Conservation (phyloP, 2,329 filamentous ascomycete genomes). For the Phoma sp. region DNA sequence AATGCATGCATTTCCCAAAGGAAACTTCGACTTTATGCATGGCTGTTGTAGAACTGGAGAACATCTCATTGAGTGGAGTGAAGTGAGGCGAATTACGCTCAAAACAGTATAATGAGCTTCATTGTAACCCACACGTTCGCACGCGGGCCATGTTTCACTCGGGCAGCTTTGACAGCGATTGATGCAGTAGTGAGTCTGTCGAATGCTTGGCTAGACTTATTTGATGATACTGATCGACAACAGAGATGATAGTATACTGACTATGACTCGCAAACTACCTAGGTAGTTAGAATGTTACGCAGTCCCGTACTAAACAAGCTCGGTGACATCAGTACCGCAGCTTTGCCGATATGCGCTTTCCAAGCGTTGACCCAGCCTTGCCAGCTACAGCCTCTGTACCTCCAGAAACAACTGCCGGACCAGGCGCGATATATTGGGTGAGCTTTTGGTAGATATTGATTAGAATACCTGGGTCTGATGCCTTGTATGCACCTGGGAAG, state of each 20-base stretch:
- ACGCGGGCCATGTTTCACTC: constrained; percentile 1
- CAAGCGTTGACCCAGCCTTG: constrained; percentile 31
- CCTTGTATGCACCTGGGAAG: constrained; percentile 65
- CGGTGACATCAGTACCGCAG: constrained; percentile 1
- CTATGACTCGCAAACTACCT: not conserved
- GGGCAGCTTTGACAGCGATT: constrained; percentile 7
- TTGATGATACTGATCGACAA: not conserved
- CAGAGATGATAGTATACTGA: not conserved
- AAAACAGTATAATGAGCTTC: constrained; percentile 1
- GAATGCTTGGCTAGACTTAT: constrained; percentile 1
- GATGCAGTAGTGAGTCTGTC: constrained; percentile 9
- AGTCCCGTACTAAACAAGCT: not conserved
- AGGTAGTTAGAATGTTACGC: not conserved
- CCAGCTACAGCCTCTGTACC: constrained; percentile 40
- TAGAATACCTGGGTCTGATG: constrained; percentile 64
- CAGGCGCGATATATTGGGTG: constrained; percentile 60
- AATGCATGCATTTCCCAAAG: constrained; percentile 14
- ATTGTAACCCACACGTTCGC: constrained; percentile 12
- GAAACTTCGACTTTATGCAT: constrained; percentile 16
- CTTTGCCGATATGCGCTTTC: constrained; percentile 13
- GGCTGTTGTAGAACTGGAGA: constrained; percentile 2
- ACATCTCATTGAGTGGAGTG: not conserved
- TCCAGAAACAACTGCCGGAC: constrained; percentile 52
- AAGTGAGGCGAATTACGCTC: constrained; percentile 11
- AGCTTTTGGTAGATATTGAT: constrained; percentile 65